Conservation (phyloP, 371 early-diverging fungal species). For the Nosema muscidifuracis region DNA sequence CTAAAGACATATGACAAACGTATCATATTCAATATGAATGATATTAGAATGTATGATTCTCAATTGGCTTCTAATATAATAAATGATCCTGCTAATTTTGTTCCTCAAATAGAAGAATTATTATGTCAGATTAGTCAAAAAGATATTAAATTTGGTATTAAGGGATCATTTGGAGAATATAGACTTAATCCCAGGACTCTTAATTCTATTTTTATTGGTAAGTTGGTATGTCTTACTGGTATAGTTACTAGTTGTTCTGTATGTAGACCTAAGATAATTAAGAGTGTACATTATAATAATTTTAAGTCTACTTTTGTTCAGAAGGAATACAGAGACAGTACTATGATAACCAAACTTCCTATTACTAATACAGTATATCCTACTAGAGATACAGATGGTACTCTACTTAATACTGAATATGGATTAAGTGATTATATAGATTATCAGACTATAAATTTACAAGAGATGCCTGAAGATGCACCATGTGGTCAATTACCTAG, state of each 20-base stretch:
- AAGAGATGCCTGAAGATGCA: conserved; percentile 98
- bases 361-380: conserved; percentile 66
- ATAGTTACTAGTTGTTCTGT: conserved; percentile 94
- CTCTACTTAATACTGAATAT: conserved; percentile 81
- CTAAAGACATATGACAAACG: conserved; percentile 26
- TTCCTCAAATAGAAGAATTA: conserved; percentile 61
- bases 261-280: conserved; percentile 85
- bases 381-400: conserved; percentile 73
- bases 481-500: conserved; percentile 93
- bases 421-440: conserved; percentile 84
- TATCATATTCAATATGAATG: conserved; percentile 53
- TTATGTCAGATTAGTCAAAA: conserved; percentile 4
- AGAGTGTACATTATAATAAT: conserved; percentile 83
- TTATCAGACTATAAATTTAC: conserved; percentile 84
- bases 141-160: conserved; percentile 67
- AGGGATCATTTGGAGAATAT: conserved; percentile 83
- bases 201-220: conserved; percentile 72
- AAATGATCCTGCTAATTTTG: conserved; percentile 46
- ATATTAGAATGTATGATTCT: conserved; percentile 55
- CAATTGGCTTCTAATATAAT: conserved; percentile 46
- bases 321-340: conserved; percentile 82
- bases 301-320: conserved; percentile 70
- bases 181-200: conserved; percentile 81
- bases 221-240: conserved; percentile 86
- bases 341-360: conserved; percentile 66